Evolutionary conservation across 768 basidiomycete genomes (phyloP).

Genomic region (Naematelia aurantialba): DNA sequence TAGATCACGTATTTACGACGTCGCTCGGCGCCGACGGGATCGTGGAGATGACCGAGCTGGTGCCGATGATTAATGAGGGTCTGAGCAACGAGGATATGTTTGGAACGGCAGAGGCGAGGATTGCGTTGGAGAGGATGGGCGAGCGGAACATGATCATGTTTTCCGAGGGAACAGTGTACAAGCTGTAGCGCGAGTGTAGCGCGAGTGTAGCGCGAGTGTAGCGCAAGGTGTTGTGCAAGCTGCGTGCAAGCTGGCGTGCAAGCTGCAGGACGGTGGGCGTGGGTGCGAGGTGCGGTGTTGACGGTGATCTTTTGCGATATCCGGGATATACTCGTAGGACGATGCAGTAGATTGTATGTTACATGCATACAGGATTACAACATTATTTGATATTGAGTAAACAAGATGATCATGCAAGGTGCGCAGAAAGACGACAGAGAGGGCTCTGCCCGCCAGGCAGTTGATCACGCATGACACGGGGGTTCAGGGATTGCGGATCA

Average conservation of each 20-base stretch:
- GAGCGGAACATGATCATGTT: slow-evolving; percentile 80
- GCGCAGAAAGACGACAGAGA: no score
- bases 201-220: background rate
- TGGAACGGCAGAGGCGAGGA: slow-evolving; percentile 73
- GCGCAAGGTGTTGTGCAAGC: background rate
- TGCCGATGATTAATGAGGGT: slow-evolving; percentile 74
- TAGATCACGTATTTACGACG: slow-evolving; percentile 64
- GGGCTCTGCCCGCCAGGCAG: background rate
- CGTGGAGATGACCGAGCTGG: slow-evolving; percentile 64
- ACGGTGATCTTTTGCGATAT: no score
- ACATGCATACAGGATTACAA: background rate
- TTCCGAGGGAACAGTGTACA: slow-evolving; percentile 77
- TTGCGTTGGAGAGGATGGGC: slow-evolving; percentile 67
- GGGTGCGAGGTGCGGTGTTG: no score
- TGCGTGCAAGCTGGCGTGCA: no score
- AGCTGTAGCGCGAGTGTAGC: no score
- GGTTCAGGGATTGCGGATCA: no score
- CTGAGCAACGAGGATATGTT: slow-evolving; percentile 66
- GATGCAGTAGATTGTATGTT: no score
- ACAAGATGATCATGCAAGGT: no score
- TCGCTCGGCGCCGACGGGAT: slow-evolving; percentile 69
- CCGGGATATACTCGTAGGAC: no score
- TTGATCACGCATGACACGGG: no score
- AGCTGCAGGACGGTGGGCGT: no score
- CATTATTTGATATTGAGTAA: background rate